Base-by-base conservation (phyloP, 192 early-diverging fungal species). In the Phycomyces nitens region DNA sequence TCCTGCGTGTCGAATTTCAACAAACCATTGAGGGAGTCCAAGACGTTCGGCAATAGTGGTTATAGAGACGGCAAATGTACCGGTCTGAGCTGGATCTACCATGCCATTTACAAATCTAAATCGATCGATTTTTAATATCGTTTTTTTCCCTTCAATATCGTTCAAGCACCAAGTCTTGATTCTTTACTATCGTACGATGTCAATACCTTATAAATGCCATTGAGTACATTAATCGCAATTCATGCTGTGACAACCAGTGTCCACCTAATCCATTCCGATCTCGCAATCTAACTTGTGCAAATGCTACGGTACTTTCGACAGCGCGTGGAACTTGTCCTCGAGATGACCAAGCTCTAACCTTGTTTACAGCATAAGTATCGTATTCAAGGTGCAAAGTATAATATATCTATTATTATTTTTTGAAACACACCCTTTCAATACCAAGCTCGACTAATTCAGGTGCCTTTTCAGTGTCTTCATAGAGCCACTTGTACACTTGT, bases 311-410 rank as follows among this genome's bases (percentile, higher is more conserved):
- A 11, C 77, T 73, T 40, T 90, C 87, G 21, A 92, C 78, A 1
- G 90, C 80, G 42, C 75, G 79, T 0, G 89, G 90, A 0, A 90
- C 63, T 71, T 83, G 86, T 14, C 88, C 88, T 67, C 89, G 66
- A 56, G 69, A 80, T 39, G 73, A 70, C 90, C 90, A 92, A 20
- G 87, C 88, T 64, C 82, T 85, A 20, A 88, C 80, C 84, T 89
- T 63, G 34, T 4, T 14, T 18, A 21, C 39, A 24, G 12, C 21
- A 47, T 39, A 50, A 39, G 56, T 55, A 64, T 50, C 8, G 16
- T 2, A 34, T 34, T 7, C 29, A 2, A 7, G 7, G 29, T 34
- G 29, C 29, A 34, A 7, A 7, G 29, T 34, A 34, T 5, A 34
- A 34, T 2, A 34, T 5, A 7, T 5, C 2, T 5, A 34, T 7